These are phyloP conservation scores for Macrolepiota fuliginosa DNA, from an alignment of 768 basidiomycete species.

Conservation along the genomic window DNA sequence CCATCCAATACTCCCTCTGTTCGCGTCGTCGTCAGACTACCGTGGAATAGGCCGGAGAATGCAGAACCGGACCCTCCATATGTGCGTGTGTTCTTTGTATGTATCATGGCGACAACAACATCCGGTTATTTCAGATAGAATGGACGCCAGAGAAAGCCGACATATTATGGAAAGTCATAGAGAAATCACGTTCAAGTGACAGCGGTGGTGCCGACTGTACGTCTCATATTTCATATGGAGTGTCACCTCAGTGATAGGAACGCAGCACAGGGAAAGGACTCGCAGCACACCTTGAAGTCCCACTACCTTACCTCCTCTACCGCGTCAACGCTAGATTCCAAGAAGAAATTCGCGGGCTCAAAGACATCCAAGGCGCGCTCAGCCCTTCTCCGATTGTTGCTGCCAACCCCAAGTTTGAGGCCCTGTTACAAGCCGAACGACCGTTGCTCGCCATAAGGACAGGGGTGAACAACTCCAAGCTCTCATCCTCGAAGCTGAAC, in stretches of 20 bases:
- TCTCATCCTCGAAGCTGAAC: slow-evolving; percentile 41
- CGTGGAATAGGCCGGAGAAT: slow-evolving; percentile 74
- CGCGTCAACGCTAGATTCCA: slow-evolving; percentile 83
- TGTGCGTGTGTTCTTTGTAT: slow-evolving; percentile 39
- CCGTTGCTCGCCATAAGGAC: slow-evolving; percentile 27
- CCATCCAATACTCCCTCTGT: slow-evolving; percentile 26
- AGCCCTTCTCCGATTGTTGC: slow-evolving; percentile 39
- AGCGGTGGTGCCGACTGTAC: slow-evolving; percentile 78
- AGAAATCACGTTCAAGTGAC: slow-evolving; percentile 69
- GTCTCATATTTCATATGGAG: slow-evolving; percentile 23
- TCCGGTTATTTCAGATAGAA: slow-evolving; percentile 60
- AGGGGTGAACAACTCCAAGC: slow-evolving; percentile 27
- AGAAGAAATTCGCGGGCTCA: slow-evolving; percentile 77
- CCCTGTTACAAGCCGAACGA: slow-evolving; percentile 27
- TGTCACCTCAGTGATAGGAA: neutral
- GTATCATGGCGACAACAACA: neutral
- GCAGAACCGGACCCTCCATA: slow-evolving; percentile 63
- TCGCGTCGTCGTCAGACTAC: slow-evolving; percentile 77
- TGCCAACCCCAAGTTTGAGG: slow-evolving; percentile 23
- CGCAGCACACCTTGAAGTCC: slow-evolving; percentile 75
- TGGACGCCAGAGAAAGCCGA: slow-evolving; percentile 85
- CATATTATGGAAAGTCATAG: slow-evolving; percentile 85
- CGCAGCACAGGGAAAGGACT: slow-evolving; percentile 71
- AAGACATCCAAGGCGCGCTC: slow-evolving; percentile 65
- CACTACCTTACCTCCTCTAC: slow-evolving; percentile 81